phyloP scores from a whole-genome alignment of 2,329 filamentous ascomycete species.

The Nannizziopsis arthrosporioides region DNA sequence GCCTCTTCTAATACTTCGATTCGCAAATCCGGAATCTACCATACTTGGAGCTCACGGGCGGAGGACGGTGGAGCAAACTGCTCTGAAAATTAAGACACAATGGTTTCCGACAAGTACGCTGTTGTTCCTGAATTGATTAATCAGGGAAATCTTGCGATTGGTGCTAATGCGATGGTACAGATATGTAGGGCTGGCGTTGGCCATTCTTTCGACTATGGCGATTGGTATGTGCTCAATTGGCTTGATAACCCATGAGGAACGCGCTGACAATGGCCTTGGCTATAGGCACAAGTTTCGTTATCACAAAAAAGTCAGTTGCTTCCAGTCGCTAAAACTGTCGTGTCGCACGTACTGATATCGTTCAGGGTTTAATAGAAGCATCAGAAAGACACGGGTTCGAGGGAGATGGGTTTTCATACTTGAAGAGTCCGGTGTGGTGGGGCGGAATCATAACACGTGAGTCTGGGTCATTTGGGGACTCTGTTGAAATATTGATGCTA shows the following conservation, averaged over 20 bases:
- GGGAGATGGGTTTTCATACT: conserved; percentile 87
- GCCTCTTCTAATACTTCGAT: not conserved
- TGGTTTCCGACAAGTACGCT: conserved; percentile 35
- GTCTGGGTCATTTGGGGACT: conserved; percentile 23
- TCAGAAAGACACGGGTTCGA: conserved; percentile 89
- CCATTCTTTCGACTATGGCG: conserved; percentile 38
- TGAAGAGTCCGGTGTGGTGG: conserved; percentile 97
- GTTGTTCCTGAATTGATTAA: not conserved
- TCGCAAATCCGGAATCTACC: not conserved
- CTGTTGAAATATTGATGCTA: not conserved
- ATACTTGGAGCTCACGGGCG: not conserved
- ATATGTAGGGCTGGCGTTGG: conserved; percentile 38
- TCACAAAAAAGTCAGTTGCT: conserved; percentile 78
- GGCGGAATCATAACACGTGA: conserved; percentile 78
- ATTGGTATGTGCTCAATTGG: conserved; percentile 27
- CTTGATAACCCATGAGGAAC: not conserved
- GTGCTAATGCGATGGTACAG: conserved; percentile 20
- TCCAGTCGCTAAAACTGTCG: conserved; percentile 1
- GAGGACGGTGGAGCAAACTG: not conserved
- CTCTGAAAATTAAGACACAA: conserved; percentile 18
- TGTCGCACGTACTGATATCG: conserved; percentile 17
- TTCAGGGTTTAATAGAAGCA: conserved; percentile 74
- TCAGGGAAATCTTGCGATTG: not conserved
- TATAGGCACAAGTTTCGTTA: conserved; percentile 87
- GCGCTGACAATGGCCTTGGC: conserved; percentile 7